Evolutionary conservation across 129 eudicot genomes (phyloP), one percentile per base, ranked within the genome.

Genomic region (Centrapalus pauciflorus): DNA sequence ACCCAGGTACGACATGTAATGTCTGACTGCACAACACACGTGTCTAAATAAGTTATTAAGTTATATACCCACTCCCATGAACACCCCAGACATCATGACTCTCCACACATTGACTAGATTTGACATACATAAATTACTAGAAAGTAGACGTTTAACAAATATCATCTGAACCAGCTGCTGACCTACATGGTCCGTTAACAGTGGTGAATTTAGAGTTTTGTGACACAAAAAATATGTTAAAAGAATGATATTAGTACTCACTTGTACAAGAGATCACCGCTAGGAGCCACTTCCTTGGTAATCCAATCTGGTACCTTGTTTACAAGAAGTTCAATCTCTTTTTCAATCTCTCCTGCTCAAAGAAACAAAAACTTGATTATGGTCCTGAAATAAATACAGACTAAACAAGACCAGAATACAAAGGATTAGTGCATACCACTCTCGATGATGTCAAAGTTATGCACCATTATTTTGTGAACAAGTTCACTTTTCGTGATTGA

Each of bases 271-370:
- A 71, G 45, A 74, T 87, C 95, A 16, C 88, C 90, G 71, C 84
- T 74, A 41, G 85, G 80, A 29, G 78, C 76, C 54, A 67, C 58
- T 62, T 87, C 77, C 80, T 77, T 87, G 25, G 61, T 59, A 71
- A 87, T 79, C 95, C 95, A 87, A 50, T 84, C 90, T 25, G 95
- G 95, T 74, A 82, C 84, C 71, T 79, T 79, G 54, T 84, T 84
- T 66, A 84, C 90, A 25, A 87, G 82, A 54, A 45, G 73, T 50
- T 79, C 90, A 24, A 87, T 61, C 40, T 79, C 85, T 10, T 64
- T 78, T 64, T 79, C 90, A 58, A 79, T 75, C 56, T 81, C 84
- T 58, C 78, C 95, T 80, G 61, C 14, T 32, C 73, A 52, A 48
- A 34, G 17, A 71, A 45, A 61, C 14, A 61, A 61, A 71, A 32